A percentile compares a stretch with the other conserved stretches of the same genome.
Conservation (phyloP, 139 green algal genomes). For the Chlorella sp. region DNA sequence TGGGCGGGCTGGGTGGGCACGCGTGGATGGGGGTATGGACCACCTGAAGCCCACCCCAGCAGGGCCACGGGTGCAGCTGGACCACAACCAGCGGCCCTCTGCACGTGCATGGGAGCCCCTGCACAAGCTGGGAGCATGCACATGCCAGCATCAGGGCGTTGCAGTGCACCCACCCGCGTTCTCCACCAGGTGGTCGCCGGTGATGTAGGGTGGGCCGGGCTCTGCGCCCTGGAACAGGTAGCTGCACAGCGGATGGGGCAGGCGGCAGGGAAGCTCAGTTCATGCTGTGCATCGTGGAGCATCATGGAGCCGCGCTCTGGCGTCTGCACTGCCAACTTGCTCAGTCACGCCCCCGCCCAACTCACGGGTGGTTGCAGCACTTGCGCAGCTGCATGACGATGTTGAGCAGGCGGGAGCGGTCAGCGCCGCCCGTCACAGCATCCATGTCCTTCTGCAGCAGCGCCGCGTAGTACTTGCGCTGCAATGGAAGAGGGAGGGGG, state of each 20-base stretch:
- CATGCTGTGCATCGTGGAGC: too few species aligned
- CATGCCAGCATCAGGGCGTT: too few species aligned
- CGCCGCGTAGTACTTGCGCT: slow-evolving; percentile 84
- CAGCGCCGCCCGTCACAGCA: slow-evolving; percentile 82
- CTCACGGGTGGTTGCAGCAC: slow-evolving; percentile 99
- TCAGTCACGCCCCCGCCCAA: slow-evolving; percentile 17
- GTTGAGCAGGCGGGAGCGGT: slow-evolving; percentile 96
- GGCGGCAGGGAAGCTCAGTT: too few species aligned
- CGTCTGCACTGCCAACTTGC: too few species aligned
- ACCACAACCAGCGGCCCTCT: too few species aligned
- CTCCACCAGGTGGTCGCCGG: slow-evolving; percentile 89
- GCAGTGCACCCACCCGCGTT: slow-evolving; percentile 67
- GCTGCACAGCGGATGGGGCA: neutral
- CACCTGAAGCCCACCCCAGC: too few species aligned
- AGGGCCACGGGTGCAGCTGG: too few species aligned
- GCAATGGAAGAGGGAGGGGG: neutral
- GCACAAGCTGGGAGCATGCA: too few species aligned
- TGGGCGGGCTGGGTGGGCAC: too few species aligned
- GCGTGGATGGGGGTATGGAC: too few species aligned
- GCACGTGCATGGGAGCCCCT: too few species aligned
- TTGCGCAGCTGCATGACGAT: slow-evolving; percentile 99
- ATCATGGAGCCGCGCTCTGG: too few species aligned
- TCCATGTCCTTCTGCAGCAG: slow-evolving; percentile 97
- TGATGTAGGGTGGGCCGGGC: slow-evolving; percentile 95
- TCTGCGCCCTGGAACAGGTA: slow-evolving; percentile 90